Base-by-base conservation (phyloP, 805 yeast genomes). In the Kregervanrija fluxuum region DNA sequence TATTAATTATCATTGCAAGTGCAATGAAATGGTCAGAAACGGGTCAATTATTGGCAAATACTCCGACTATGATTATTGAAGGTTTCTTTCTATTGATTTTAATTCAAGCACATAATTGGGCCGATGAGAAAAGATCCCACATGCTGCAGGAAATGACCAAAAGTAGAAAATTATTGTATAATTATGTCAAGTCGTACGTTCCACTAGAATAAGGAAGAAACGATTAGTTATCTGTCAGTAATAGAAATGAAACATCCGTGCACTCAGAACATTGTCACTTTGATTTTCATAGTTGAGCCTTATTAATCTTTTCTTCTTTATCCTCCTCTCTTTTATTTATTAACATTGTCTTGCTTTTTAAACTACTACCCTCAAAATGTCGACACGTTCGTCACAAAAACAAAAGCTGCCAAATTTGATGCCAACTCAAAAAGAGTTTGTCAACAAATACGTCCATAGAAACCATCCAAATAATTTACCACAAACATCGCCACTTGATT, bases 381-480 rank as follows among this genome's bases (percentile, higher is more conserved):
- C 51, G 4, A 35, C 48, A 5, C 41, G 51, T 37, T 48, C 40
- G 16, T 42, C 48, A 2, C 48, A 50, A 13, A 50, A 50, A 35
- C 45, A 39, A 8, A 50, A 50, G 16, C 45, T 17, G n/a, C 51
- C 53, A 11, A 47, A 48, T 33, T 30, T 50, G 17, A 80, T 78
- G 36, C 87, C 82, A 37, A 83, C 82, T 14, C 88, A 83, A 52
- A 85, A 80, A 47, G 84, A 81, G 50, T 75, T 73, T 38, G 65
- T 82, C 4, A 70, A 77, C n/a, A 78, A 77, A 48, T 87, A 85
- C 60, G 78, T 85, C 35, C 74, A 83, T 52, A 76, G 85, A 17
- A 85, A 85, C 54, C 90, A 89, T 3, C 90, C 90, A 1, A 67
- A 74, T 35, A 82, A 81, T 51, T 56, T 57, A 31, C 71, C 73